Percentiles rank a stretch among this genome's conserved stretches.
Conservation (phyloP, 2,329 filamentous ascomycete species). For the Fusarium sp. region DNA sequence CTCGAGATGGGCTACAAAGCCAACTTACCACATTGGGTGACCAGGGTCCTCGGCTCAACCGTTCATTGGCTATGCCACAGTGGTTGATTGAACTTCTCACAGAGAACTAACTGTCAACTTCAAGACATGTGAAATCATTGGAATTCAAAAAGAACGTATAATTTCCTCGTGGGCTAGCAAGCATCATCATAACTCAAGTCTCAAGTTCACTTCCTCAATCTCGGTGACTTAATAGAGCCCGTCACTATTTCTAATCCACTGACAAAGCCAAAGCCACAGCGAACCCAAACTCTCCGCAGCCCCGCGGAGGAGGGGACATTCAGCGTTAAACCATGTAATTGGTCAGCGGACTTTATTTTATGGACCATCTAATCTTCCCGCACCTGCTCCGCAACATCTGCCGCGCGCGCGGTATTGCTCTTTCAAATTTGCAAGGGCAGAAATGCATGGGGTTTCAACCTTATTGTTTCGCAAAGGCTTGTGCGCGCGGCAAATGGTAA, state of each 20-base stretch:
- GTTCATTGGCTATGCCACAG: neutral
- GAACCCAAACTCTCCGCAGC: slow-evolving; percentile 4
- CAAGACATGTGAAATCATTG: too few relatives aligned
- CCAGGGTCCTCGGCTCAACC: neutral
- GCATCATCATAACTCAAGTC: neutral
- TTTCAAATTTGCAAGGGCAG: neutral
- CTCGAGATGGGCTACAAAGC: slow-evolving; percentile 4
- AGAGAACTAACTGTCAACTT: too few relatives aligned
- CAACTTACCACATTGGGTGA: neutral
- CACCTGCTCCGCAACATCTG: neutral
- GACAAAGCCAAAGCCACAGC: slow-evolving; percentile 7
- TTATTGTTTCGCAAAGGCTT: neutral
- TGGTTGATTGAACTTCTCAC: too few relatives aligned
- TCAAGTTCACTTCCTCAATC: neutral
- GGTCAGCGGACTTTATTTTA: neutral
- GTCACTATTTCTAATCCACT: slow-evolving; percentile 8
- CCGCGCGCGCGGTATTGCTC: slow-evolving; percentile 14
- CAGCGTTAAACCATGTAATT: slow-evolving; percentile 14
- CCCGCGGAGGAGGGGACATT: neutral
- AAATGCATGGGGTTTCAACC: neutral
- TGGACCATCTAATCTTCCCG: neutral
- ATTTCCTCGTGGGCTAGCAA: neutral
- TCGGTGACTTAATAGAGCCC: slow-evolving; percentile 5
- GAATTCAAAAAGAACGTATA: too few relatives aligned
- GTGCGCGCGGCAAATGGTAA: slow-evolving; percentile 3